A percentile compares a stretch with the other conserved stretches of the same genome.
phyloP scores from a whole-genome alignment of 805 yeast genomes.

The Hanseniaspora vineae region DNA sequence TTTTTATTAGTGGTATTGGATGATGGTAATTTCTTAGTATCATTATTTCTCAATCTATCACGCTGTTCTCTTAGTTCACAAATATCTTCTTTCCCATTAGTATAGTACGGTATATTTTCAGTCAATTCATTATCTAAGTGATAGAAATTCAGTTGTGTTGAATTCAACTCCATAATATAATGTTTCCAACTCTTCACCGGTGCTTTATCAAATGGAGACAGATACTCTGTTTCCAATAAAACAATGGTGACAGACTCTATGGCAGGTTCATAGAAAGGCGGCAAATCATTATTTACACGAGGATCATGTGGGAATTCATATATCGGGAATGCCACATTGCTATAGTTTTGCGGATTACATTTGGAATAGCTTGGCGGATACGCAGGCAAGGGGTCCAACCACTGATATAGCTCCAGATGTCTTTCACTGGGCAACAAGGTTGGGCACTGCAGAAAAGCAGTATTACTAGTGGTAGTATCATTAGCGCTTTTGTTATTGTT shows the following conservation, averaged over 20 bases:
- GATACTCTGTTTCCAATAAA: conserved; percentile 59
- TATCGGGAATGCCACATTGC: conserved; percentile 21
- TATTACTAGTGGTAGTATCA: too few species aligned
- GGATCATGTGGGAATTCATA: conserved; percentile 18
- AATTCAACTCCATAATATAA: conserved; percentile 61
- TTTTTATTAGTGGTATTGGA: not conserved
- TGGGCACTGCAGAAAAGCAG: not conserved
- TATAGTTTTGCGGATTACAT: conserved; percentile 12
- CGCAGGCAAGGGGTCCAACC: conserved; percentile 28
- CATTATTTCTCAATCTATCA: conserved; percentile 1
- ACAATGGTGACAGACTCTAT: conserved; percentile 46
- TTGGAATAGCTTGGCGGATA: conserved; percentile 19
- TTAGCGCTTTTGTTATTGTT: too few species aligned
- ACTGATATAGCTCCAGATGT: conserved; percentile 15
- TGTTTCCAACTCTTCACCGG: conserved; percentile 58
- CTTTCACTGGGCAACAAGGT: conserved; percentile 2
- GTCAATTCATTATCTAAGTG: conserved; percentile 25
- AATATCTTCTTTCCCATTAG: conserved; percentile 19
- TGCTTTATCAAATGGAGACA: conserved; percentile 63
- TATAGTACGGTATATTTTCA: conserved; percentile 18
- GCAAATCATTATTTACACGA: conserved; percentile 24
- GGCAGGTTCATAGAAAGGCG: conserved; percentile 60
- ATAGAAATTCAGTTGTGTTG: conserved; percentile 74
- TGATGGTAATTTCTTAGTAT: not conserved
- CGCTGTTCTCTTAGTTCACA: conserved; percentile 7